phyloP scores from a whole-genome alignment of 306 rosid species.

The Castanea crenata region DNA sequence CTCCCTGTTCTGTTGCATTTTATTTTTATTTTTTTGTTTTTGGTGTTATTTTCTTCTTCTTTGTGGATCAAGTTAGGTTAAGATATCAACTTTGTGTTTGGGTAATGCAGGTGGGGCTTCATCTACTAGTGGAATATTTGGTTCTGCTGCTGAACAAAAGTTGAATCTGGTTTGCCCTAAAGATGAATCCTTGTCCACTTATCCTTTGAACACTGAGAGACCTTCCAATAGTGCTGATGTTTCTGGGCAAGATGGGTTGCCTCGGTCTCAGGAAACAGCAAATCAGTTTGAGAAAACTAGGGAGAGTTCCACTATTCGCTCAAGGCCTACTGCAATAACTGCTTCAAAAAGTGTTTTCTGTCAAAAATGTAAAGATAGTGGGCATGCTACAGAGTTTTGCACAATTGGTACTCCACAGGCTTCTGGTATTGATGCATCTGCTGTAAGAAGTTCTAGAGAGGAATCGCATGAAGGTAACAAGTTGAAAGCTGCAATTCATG shows the following conservation, averaged over 20 bases:
- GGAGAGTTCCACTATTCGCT: conserved; percentile 43
- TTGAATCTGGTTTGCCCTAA: conserved; percentile 25
- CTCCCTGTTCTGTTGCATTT: not conserved
- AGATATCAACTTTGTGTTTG: conserved; percentile 6
- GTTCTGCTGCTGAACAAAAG: conserved; percentile 32
- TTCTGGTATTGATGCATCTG: conserved; percentile 44
- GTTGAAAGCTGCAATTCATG: conserved; percentile 80
- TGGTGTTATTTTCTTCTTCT: conserved; percentile 6
- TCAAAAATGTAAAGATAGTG: conserved; percentile 58
- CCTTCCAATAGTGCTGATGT: conserved; percentile 35
- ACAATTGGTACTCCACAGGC: conserved; percentile 32
- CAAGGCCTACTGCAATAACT: conserved; percentile 36
- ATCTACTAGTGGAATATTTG: conserved; percentile 26
- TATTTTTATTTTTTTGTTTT: not conserved
- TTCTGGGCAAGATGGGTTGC: conserved; percentile 36
- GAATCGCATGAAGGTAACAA: conserved; percentile 48
- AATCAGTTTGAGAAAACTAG: conserved; percentile 46
- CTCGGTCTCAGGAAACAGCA: conserved; percentile 38
- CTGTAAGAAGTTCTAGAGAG: conserved; percentile 50
- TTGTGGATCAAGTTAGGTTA: conserved; percentile 17
- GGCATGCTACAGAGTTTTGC: conserved; percentile 63
- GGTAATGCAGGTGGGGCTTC: conserved; percentile 37
- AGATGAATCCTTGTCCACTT: conserved; percentile 40
- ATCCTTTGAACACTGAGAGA: conserved; percentile 37
- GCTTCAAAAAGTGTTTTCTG: conserved; percentile 46